phyloP scores from a whole-genome alignment of 2,329 filamentous ascomycete species.

The Phaeosphaeria sp. region DNA sequence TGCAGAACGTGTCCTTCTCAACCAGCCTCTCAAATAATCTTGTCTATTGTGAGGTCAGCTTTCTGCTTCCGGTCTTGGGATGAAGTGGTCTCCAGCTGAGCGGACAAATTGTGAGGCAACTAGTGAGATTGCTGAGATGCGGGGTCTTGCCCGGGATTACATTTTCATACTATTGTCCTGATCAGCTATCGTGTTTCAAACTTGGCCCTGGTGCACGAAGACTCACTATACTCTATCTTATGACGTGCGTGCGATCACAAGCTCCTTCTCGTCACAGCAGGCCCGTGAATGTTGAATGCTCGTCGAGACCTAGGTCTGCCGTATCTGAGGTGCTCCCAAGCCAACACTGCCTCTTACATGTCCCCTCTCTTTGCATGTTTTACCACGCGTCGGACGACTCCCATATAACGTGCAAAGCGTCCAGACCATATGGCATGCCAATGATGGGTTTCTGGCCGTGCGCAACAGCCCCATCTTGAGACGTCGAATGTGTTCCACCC shows the following conservation, averaged over 20 bases:
- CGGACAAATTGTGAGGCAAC: slow-evolving; percentile 10
- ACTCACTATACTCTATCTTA: slow-evolving; percentile 22
- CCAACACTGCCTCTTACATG: background rate
- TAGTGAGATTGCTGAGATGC: slow-evolving; percentile 18
- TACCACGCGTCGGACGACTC: background rate
- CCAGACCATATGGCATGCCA: background rate
- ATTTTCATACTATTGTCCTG: slow-evolving; percentile 23
- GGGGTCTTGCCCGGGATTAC: slow-evolving; percentile 16
- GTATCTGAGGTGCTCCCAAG: background rate
- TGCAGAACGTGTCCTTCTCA: background rate
- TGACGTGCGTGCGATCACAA: background rate
- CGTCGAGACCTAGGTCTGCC: background rate
- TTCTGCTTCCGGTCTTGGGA: background rate
- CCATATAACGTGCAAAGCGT: background rate
- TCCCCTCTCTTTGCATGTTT: background rate
- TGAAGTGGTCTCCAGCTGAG: slow-evolving; percentile 8
- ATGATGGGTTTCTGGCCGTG: too few species aligned
- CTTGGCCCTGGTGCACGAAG: background rate
- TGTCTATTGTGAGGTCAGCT: slow-evolving; percentile 9
- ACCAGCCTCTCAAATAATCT: background rate
- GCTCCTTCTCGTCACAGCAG: background rate
- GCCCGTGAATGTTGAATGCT: background rate
- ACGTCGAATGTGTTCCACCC: too few species aligned
- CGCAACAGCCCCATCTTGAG: too few species aligned
- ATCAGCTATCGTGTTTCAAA: slow-evolving; percentile 21